These are phyloP conservation scores for Salix caprea DNA, from an alignment of 345 rosid species.

Conservation along the genomic window DNA sequence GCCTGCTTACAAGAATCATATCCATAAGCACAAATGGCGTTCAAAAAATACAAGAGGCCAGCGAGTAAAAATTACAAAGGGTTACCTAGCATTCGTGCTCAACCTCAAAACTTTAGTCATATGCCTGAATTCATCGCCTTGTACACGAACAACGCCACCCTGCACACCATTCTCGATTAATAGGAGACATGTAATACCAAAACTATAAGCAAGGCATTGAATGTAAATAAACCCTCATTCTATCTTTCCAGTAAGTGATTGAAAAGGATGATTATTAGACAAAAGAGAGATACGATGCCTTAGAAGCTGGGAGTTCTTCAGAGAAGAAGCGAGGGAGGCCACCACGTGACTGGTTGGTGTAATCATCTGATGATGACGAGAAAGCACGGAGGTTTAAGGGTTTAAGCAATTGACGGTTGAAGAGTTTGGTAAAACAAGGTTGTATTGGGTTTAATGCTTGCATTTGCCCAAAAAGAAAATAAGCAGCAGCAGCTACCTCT, in stretches of 20 bases:
- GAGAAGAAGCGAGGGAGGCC: conserved; percentile 87
- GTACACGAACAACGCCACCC: conserved; percentile 68
- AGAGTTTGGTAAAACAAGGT: conserved; percentile 29
- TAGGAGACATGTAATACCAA: not conserved
- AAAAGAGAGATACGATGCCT: conserved; percentile 32
- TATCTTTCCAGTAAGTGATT: too few relatives aligned
- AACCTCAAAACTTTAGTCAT: conserved; percentile 77
- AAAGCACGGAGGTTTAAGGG: conserved; percentile 33
- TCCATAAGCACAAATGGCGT: not conserved
- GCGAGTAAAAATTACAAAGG: not conserved
- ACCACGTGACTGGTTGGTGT: conserved; percentile 68
- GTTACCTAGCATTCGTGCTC: conserved; percentile 51
- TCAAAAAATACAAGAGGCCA: not conserved
- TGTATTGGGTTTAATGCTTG: conserved; percentile 33
- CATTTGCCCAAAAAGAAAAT: conserved; percentile 21
- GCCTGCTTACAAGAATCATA: too few relatives aligned
- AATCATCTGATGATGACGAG: conserved; percentile 33
- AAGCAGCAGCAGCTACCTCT: too few relatives aligned
- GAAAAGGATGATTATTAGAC: not conserved
- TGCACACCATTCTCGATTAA: conserved; percentile 13
- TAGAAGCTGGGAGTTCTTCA: conserved; percentile 55
- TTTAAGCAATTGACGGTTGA: conserved; percentile 33
- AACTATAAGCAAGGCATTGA: too few relatives aligned
- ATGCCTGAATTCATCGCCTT: conserved; percentile 85
- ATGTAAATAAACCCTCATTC: too few relatives aligned